Base-by-base conservation (phyloP, 1,284 basidiomycete genomes). In the Trichosporon asahii region DNA sequence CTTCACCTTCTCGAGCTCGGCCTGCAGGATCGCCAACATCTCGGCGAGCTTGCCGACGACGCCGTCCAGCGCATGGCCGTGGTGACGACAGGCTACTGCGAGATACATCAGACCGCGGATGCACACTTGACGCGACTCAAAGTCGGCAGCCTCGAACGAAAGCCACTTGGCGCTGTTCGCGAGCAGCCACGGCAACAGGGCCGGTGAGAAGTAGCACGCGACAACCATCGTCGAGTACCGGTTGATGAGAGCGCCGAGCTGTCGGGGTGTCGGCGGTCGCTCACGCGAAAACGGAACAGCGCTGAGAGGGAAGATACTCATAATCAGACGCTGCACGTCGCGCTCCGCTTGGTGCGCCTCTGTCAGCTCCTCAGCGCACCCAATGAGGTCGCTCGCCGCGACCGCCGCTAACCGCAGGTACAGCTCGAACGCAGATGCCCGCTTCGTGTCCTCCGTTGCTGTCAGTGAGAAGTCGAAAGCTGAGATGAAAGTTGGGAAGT, bases 231-330 rank as follows among this genome's bases (percentile, higher is more conserved):
- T 89, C 57, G 88, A 89, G 77, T 94, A 90, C 29, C 95, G 90
- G 81, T 98, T 98, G 82, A 91, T 90, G 12, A 98, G 86, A 85
- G 90, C 90, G 0, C 93, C 92, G 1, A 93, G 85, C 66, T 92
- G 89, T 35, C 87, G 84, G 2, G 80, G 74, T 0, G 86, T 85
- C 0, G 89, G 88, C 4, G 89, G 85, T 18, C 84, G 79, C 33
- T 85, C 82, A 66, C 88, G 87, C 15, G 87, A 87, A 80, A 90
- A 91, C 0, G 88, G 85, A 2, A 94, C 80, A 0, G 80, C 74
- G 61, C 77, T 80, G 66, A 95, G 87, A 0, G 95, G 93, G 11
- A 91, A 88, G 25, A 90, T 88, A 37, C 93, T 85, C n/a, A 91
- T 90, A 60, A 95, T 85, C 15, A 97, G 84, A 74, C 93, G 90